A percentile compares a stretch with the other conserved stretches of the same genome.
phyloP scores from a whole-genome alignment of 345 rosid species.

The Lepidium didymum region DNA sequence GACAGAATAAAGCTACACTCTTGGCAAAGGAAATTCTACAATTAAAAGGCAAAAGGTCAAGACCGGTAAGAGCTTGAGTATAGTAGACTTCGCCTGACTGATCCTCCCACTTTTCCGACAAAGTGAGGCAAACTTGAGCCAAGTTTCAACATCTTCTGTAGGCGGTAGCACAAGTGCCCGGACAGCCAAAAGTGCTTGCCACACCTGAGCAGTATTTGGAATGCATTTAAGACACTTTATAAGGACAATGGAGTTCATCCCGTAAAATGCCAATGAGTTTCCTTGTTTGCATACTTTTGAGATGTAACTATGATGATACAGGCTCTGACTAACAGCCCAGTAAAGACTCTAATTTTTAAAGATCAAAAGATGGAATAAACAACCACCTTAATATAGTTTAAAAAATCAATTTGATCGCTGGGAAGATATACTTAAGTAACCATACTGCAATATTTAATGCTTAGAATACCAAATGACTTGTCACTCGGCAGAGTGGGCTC shows the following conservation, averaged over 20 bases:
- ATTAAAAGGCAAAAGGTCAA: conserved; percentile 2
- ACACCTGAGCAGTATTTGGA: conserved; percentile 50
- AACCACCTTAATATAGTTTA: neutral
- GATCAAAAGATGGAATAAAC: neutral
- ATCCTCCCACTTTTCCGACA: conserved; percentile 86
- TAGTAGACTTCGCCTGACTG: conserved; percentile 94
- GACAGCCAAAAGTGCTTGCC: conserved; percentile 88
- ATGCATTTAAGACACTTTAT: neutral
- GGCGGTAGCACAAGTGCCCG: conserved; percentile 96
- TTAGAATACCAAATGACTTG: conserved; percentile 5
- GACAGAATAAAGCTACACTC: conserved; percentile 6
- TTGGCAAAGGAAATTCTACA: neutral
- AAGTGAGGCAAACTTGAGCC: conserved; percentile 95
- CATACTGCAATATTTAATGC: conserved; percentile 5
- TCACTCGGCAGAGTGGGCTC: conserved; percentile 6
- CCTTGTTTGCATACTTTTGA: neutral
- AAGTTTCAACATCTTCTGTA: conserved; percentile 79
- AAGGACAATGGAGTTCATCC: neutral
- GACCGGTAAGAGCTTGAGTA: conserved; percentile 88
- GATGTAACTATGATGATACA: neutral
- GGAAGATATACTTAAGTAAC: neutral
- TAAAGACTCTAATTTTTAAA: neutral
- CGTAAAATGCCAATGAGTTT: neutral
- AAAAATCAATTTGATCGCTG: neutral
- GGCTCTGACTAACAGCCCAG: neutral